phyloP scores from a whole-genome alignment of 768 basidiomycete genomes.

The Lenzites betulinus region DNA sequence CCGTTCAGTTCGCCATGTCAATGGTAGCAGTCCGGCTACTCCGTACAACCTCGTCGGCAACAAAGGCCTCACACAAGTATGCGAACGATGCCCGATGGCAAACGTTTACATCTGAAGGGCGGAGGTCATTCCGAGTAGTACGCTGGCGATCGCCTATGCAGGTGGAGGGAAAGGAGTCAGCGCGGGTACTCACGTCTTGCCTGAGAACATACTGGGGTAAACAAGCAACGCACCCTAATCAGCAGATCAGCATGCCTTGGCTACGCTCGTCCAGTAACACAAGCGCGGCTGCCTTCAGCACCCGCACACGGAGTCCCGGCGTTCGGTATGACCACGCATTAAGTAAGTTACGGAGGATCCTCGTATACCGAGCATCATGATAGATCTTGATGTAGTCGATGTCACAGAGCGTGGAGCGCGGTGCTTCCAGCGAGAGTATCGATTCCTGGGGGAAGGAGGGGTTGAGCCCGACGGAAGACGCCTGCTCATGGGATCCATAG shows the following conservation, averaged over 20 bases:
- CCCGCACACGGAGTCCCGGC: background rate
- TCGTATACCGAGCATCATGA: conserved; percentile 19
- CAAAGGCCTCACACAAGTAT: no score
- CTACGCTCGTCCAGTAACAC: conserved; percentile 18
- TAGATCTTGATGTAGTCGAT: conserved; percentile 22
- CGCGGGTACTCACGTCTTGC: no score
- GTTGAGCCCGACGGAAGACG: background rate
- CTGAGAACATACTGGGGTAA: no score
- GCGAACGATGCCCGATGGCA: no score
- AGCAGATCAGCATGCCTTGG: conserved; percentile 12
- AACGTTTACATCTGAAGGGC: no score
- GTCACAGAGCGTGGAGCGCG: background rate
- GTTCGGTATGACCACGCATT: conserved; percentile 16
- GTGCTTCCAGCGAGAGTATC: background rate
- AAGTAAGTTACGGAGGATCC: conserved; percentile 11
- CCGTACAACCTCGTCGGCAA: no score
- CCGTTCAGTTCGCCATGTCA: no score
- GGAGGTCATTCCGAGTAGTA: no score
- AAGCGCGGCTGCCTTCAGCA: conserved; percentile 19
- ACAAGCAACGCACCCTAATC: background rate
- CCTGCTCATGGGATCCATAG: background rate
- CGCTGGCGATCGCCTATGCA: no score
- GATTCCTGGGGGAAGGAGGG: no score
- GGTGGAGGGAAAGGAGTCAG: no score
- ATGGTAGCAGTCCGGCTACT: no score